A percentile compares a stretch with the other conserved stretches of the same genome.
These are phyloP conservation scores for Endocalyx cinctus DNA, from an alignment of 2,329 filamentous ascomycete species.

Conservation along the genomic window DNA sequence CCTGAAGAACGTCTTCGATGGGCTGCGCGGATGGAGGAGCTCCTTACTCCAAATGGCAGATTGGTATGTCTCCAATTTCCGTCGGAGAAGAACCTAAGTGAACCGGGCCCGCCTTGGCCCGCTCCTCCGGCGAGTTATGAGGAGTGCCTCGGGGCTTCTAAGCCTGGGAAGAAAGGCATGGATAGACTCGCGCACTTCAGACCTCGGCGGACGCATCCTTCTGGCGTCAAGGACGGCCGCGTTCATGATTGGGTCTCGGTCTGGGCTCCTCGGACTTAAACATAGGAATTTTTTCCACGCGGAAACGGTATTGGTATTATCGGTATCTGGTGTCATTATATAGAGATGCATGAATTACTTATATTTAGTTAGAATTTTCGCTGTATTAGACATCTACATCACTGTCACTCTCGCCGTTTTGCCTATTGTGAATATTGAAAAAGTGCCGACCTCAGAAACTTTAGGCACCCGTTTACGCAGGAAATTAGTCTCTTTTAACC, in stretches of 20 bases:
- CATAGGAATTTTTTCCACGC: too few species aligned
- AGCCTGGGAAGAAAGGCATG: slow-evolving; percentile 29
- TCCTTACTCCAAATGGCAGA: slow-evolving; percentile 45
- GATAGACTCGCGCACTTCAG: slow-evolving; percentile 45
- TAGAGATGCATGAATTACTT: too few species aligned
- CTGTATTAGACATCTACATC: too few species aligned
- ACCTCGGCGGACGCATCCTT: slow-evolving; percentile 44
- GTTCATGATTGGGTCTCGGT: slow-evolving; percentile 48
- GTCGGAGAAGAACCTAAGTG: slow-evolving; percentile 60
- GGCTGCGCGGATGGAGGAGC: slow-evolving; percentile 46
- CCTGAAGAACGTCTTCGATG: slow-evolving; percentile 46
- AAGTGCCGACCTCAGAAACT: too few species aligned
- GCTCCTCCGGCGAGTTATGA: slow-evolving; percentile 65
- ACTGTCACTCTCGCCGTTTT: too few species aligned
- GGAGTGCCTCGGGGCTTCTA: slow-evolving; percentile 53
- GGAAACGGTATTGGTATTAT: too few species aligned
- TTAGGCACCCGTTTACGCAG: too few species aligned
- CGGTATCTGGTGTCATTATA: too few species aligned
- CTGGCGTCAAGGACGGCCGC: slow-evolving; percentile 29
- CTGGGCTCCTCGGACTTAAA: too few species aligned
- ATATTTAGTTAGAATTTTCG: too few species aligned
- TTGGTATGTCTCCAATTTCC: slow-evolving; percentile 74
- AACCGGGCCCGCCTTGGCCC: slow-evolving; percentile 69
- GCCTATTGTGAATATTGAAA: too few species aligned
- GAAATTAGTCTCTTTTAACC: too few species aligned